phyloP scores from a whole-genome alignment of 352 stramenopile species.

The Phytophthora melonis region DNA sequence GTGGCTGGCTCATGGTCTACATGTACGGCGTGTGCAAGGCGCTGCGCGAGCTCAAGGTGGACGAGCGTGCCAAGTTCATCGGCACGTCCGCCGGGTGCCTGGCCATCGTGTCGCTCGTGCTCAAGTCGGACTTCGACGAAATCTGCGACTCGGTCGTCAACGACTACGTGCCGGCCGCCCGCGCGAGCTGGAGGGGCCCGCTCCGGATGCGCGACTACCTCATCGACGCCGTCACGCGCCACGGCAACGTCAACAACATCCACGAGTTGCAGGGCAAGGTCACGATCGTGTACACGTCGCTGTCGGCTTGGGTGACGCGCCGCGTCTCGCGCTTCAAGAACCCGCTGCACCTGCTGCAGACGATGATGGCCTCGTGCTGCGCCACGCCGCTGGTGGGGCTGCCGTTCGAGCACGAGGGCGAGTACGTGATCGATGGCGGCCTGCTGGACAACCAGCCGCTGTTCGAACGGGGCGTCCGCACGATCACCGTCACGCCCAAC shows the following conservation, averaged over 20 bases:
- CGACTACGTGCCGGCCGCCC: constrained; percentile 48
- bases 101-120: constrained; percentile 50
- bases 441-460: constrained; percentile 67
- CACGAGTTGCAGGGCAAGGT: constrained; percentile 39
- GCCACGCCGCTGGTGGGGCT: constrained; percentile 55
- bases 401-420: constrained; percentile 59
- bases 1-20: constrained; percentile 70
- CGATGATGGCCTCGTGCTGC: constrained; percentile 65
- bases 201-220: constrained; percentile 70
- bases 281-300: constrained; percentile 64
- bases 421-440: constrained; percentile 69
- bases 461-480: constrained; percentile 44
- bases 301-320: constrained; percentile 53
- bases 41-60: constrained; percentile 51
- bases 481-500: constrained; percentile 43
- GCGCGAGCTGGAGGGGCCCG: constrained; percentile 24
- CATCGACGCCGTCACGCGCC: constrained; percentile 43
- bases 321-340: constrained; percentile 51
- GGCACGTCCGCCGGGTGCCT: constrained; percentile 55
- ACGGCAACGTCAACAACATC: constrained; percentile 40
- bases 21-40: constrained; percentile 68
- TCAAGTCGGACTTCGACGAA: constrained; percentile 55
- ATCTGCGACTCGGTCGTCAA: constrained; percentile 50
- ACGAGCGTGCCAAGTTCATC: constrained; percentile 52
- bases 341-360: constrained; percentile 49